Percentiles rank a stretch among this genome's conserved stretches.
These are phyloP conservation scores for Lachnellula arida DNA, from an alignment of 2,329 filamentous ascomycete genomes.

Conservation along the genomic window DNA sequence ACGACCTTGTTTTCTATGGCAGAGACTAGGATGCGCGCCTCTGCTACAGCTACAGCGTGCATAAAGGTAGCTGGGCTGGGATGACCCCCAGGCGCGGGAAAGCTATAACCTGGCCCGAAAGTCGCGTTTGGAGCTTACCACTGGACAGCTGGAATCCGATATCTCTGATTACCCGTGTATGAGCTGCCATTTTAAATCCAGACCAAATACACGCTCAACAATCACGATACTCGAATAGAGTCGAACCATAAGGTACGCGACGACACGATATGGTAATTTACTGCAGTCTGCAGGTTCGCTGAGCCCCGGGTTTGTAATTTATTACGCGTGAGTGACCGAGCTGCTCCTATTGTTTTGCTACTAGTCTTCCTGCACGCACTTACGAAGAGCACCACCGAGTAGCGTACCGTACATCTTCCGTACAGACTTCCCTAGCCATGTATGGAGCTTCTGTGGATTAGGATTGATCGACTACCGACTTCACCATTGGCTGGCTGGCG, in stretches of 20 bases:
- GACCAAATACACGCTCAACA: not conserved
- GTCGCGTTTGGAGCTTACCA: conserved; percentile 10
- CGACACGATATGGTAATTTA: not conserved
- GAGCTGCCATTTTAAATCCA: not conserved
- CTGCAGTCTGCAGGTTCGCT: not conserved
- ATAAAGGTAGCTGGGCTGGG: not conserved
- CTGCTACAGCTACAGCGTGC: not conserved
- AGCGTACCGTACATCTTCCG: not conserved
- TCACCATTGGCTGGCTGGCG: not conserved
- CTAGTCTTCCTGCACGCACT: not conserved
- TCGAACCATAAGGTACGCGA: not conserved
- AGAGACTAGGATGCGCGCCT: not conserved
- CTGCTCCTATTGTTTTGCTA: not conserved
- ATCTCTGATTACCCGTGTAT: not conserved
- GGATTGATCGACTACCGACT: not conserved
- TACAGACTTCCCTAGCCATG: not conserved
- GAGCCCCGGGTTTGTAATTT: not conserved
- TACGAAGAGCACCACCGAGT: not conserved
- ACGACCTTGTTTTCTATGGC: not conserved
- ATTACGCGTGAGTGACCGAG: not conserved
- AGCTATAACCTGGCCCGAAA: not conserved
- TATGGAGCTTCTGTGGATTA: not conserved
- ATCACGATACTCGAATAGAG: no score
- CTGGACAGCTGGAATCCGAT: not conserved
- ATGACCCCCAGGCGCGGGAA: not conserved